Percentiles rank a stretch among this genome's conserved stretches.
Evolutionary conservation across 768 basidiomycete genomes (phyloP).

Genomic region (Russula brevipes): DNA sequence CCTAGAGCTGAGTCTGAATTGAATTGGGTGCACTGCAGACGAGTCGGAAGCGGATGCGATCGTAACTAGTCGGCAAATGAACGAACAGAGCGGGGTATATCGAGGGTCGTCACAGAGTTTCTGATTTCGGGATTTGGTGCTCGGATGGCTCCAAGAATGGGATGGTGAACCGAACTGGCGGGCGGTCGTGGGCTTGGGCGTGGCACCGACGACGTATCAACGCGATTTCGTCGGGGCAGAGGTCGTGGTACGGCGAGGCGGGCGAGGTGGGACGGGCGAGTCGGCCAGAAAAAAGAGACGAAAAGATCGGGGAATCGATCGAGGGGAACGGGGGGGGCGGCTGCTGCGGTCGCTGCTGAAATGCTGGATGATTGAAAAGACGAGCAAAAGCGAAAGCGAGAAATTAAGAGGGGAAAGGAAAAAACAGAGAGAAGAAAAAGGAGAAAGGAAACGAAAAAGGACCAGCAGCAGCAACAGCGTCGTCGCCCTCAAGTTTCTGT

Average conservation of each 20-base stretch:
- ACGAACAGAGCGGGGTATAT: neutral
- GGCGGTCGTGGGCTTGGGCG: neutral
- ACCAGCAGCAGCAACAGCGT: neutral
- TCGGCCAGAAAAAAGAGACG: neutral
- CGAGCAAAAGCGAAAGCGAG: neutral
- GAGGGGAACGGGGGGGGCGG: neutral
- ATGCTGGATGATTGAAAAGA: no score
- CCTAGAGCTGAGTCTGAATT: slow-evolving; percentile 21
- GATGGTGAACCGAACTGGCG: neutral
- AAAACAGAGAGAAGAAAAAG: neutral
- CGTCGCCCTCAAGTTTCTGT: neutral
- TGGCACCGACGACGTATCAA: slow-evolving; percentile 6
- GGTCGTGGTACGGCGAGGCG: slow-evolving; percentile 4
- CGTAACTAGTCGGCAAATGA: slow-evolving; percentile 22
- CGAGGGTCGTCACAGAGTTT: slow-evolving; percentile 9
- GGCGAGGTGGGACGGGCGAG: neutral
- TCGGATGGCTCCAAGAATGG: slow-evolving; percentile 15
- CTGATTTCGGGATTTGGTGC: slow-evolving; percentile 2
- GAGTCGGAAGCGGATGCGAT: slow-evolving; percentile 21
- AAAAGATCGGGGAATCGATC: neutral
- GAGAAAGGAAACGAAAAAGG: neutral
- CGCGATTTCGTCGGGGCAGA: slow-evolving; percentile 4
- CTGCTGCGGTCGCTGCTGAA: neutral
- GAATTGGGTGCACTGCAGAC: neutral
- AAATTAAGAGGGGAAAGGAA: neutral